Evolutionary conservation across 2,329 filamentous ascomycete genomes (phyloP).

Genomic region (Colletotrichum orchidophilum): DNA sequence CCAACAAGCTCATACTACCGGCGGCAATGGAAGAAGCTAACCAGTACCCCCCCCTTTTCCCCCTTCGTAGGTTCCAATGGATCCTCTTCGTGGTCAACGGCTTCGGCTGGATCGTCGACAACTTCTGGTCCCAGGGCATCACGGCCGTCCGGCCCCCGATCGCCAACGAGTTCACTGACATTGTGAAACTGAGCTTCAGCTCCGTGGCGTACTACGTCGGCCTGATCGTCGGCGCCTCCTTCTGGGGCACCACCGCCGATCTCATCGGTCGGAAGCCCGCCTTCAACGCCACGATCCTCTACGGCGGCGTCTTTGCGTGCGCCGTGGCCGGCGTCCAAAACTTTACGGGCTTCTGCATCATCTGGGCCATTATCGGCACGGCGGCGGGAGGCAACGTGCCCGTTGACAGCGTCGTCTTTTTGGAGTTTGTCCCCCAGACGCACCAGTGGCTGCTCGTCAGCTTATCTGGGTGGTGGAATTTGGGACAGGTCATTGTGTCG

Average conservation of each 20-base stretch:
- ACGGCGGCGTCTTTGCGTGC: constrained; percentile 64
- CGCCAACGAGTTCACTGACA: constrained; percentile 46
- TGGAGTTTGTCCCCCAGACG: constrained; percentile 58
- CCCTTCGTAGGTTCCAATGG: constrained; percentile 48
- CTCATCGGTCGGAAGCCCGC: constrained; percentile 53
- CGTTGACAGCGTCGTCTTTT: constrained; percentile 61
- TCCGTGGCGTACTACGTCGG: constrained; percentile 51
- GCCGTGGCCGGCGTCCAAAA: constrained; percentile 65
- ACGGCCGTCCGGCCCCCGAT: constrained; percentile 45
- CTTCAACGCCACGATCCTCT: constrained; percentile 55
- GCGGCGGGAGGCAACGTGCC: constrained; percentile 59
- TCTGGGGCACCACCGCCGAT: constrained; percentile 54
- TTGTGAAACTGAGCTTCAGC: constrained; percentile 43
- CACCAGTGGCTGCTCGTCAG: constrained; percentile 59
- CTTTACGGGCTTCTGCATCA: constrained; percentile 64
- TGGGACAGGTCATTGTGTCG: constrained; percentile 59
- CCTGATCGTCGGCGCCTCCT: constrained; percentile 54
- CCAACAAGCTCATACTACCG: not conserved
- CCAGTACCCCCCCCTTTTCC: not conserved
- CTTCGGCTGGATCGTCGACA: constrained; percentile 57
- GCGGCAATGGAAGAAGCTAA: not conserved
- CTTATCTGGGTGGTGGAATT: constrained; percentile 59
- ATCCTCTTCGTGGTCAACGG: constrained; percentile 56
- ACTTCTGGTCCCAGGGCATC: constrained; percentile 50
- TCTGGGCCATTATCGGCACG: constrained; percentile 60